Evolutionary conservation across 1,284 basidiomycete species (phyloP), one percentile per base, ranked within the genome.

Genomic region (Leccinum subfulvum): DNA sequence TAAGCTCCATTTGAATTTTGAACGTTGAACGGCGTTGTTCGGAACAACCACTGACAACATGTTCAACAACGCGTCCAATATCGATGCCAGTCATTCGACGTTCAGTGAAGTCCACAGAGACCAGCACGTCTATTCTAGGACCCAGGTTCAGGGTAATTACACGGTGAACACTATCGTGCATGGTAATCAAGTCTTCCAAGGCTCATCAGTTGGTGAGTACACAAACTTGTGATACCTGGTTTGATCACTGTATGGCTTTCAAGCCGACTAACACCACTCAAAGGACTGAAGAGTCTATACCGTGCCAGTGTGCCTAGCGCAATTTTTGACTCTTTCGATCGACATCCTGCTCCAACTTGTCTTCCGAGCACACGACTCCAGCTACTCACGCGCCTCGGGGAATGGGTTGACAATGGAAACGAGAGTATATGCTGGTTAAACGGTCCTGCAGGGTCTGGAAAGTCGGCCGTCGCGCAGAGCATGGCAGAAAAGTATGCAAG

Each of bases 31-130:
- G 5, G 18, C 30, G 10, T 33, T 4, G 30, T 33, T 33, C 30
- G 30, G 30, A 33, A 33, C 30, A 33, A 33, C 30, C 30, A 33
- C 30, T 33, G 30, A 18, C 18, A 49, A 13, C 61, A 71, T 71
- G 69, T 71, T 69, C 69, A 71, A 63, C 52, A 70, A 66, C 30
- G 21, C 68, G 11, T 70, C 66, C 37, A 56, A 69, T 14, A 18
- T 70, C 57, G 68, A 71, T 59, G 70, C 62, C 11, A 69, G 68
- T 16, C 66, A 71, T 68, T 71, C 69, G 4, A 69, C 65, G 6
- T 69, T 69, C 52, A 71, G 64, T 35, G 68, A 69, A 18, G 69
- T 69, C 33, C 69, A 69, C 39, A 62, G 61, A 30, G 66, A 71
- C 37, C 68, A 71, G 21, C 35, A 68, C 18, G 26, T 69, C 13